These are phyloP conservation scores for Mucor piriformis DNA, from an alignment of 371 early-diverging fungal species.

Conservation along the genomic window DNA sequence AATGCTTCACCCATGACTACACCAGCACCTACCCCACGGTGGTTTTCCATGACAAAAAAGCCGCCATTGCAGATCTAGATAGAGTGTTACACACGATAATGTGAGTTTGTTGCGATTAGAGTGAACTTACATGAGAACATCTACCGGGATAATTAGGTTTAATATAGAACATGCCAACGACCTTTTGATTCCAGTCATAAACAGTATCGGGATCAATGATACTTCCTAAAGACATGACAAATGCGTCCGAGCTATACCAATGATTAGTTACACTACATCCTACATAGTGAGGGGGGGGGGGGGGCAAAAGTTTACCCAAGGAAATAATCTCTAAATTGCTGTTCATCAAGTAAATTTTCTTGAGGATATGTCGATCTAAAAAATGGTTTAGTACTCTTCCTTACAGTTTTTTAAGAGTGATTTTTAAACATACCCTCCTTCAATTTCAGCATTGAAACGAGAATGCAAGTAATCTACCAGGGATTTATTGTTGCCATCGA, in stretches of 20 bases:
- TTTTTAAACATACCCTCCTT: slow-evolving; percentile 47
- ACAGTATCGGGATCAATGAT: slow-evolving; percentile 25
- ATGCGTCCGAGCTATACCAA: slow-evolving; percentile 52
- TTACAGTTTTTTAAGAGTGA: not conserved
- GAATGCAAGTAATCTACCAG: slow-evolving; percentile 51
- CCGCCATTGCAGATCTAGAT: slow-evolving; percentile 76
- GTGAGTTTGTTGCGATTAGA: not conserved
- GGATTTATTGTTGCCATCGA: slow-evolving; percentile 30
- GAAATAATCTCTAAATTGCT: slow-evolving; percentile 61
- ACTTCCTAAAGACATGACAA: slow-evolving; percentile 49
- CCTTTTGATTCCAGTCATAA: slow-evolving; percentile 41
- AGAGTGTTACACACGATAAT: not conserved
- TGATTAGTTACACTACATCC: not conserved
- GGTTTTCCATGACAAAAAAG: slow-evolving; percentile 60
- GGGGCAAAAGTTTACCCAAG: slow-evolving; percentile 34
- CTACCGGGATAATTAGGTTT: slow-evolving; percentile 80
- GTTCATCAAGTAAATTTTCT: slow-evolving; percentile 50
- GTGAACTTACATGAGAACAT: slow-evolving; percentile 55
- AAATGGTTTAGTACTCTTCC: not conserved
- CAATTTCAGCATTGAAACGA: slow-evolving; percentile 70
- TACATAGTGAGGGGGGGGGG: too few relatives aligned
- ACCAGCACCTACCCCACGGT: slow-evolving; percentile 68
- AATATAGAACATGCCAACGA: slow-evolving; percentile 75
- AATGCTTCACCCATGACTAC: slow-evolving; percentile 72
- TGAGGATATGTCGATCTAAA: slow-evolving; percentile 74